Evolutionary conservation across 768 basidiomycete species (phyloP), one percentile per base, ranked within the genome.

Genomic region (Hemileccinum rubropunctum): DNA sequence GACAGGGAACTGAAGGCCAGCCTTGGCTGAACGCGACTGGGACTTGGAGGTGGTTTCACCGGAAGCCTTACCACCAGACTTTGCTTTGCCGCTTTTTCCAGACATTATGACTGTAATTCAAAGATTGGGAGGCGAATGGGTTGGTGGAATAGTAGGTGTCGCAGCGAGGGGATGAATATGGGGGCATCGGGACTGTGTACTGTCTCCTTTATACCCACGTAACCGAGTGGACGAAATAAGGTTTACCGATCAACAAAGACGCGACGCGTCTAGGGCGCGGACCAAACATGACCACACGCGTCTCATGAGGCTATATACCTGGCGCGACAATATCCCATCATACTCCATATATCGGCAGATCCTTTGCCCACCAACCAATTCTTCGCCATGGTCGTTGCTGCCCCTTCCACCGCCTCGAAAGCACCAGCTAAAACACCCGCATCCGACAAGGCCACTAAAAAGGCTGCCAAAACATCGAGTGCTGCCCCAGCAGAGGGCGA

Each of bases 11-110:
- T 73, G 71, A 39, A 73, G 71, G 9, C 71, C 71, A 17, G 71
- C 71, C 51, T 73, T 73, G 51, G 73, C 65, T 5, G 73, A 74
- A 48, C 71, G 71, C 3, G 71, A 74, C 34, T 56, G 54, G 1
- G 73, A 67, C 40, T 73, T 73, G 45, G 61, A 34, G 1, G 38
- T 14, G 9, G 54, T 4, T 3, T 70, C 72, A 55, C 71, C 73
- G 10, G 70, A 56, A n/a, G 82, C 75, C 60, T 80, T 82, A 60
- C 88, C 83, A 61, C 85, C 86, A 47, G 84, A 79, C 58, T 81
- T 76, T 41, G 84, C 82, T 71, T 88, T 88, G 28, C 72, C 72
- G 30, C 70, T 62, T 60, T 71, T 78, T 48, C 71, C 68, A 64
- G 73, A 71, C 70, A 68, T 67, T 48, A 45, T 60, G 37, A 63